phyloP scores from a whole-genome alignment of 176 grass and related monocot species.

The Musa beccarii region DNA sequence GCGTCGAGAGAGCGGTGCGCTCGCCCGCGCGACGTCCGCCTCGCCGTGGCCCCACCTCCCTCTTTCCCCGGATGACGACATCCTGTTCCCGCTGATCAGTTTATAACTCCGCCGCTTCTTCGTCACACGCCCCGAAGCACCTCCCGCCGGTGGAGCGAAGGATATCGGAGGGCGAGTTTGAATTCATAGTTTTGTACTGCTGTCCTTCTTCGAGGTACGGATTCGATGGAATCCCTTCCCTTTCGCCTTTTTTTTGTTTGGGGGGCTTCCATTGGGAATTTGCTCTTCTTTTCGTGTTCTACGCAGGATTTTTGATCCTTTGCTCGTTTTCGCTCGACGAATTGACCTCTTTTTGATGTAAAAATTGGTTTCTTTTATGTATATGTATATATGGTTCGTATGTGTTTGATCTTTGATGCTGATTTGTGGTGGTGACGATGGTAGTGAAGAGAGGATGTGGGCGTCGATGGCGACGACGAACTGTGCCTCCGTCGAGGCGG shows the following conservation, averaged over 20 bases:
- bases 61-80: not conserved
- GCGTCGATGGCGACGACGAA: constrained; percentile 41
- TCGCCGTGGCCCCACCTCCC: not conserved
- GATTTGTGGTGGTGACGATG: not conserved
- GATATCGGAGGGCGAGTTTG: too few relatives aligned
- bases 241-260: too few relatives aligned
- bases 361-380: not conserved
- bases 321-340: not conserved
- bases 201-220: constrained; percentile 43
- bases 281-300: not conserved
- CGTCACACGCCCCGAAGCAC: too few relatives aligned
- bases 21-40: not conserved
- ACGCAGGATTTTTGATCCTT: not conserved
- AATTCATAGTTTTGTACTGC: not conserved
- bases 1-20: too few relatives aligned
- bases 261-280: too few relatives aligned
- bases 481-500: constrained; percentile 2
- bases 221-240: not conserved
- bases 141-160: too few relatives aligned
- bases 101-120: too few relatives aligned
- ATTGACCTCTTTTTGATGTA: not conserved
- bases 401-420: not conserved
- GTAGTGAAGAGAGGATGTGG: constrained; percentile 3
- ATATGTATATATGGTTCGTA: not conserved
- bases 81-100: too few relatives aligned